phyloP scores from a whole-genome alignment of 2,329 filamentous ascomycete species.

The Alternaria atra region DNA sequence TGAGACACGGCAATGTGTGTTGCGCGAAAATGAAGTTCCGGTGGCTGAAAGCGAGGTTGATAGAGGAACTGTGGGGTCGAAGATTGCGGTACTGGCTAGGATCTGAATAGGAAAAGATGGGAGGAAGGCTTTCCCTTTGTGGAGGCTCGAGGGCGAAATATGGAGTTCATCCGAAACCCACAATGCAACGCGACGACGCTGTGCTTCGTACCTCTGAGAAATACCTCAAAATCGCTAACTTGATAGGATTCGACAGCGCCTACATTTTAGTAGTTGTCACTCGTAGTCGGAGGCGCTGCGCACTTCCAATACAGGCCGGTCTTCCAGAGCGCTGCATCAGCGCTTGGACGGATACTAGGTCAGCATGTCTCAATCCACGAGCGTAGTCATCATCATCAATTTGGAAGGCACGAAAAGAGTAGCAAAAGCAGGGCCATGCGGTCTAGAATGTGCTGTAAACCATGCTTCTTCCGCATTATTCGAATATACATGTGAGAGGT shows the following conservation, averaged over 20 bases:
- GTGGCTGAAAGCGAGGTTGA: constrained; percentile 2
- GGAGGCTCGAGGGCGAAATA: not conserved
- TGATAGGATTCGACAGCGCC: not conserved
- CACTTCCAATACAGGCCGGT: not conserved
- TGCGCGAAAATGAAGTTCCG: constrained; percentile 6
- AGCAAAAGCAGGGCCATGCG: not conserved
- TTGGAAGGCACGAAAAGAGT: not conserved
- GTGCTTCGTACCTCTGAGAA: not conserved
- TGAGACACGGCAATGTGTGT: not conserved
- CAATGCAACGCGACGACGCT: not conserved
- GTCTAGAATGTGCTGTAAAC: too few relatives aligned
- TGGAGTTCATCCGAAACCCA: not conserved
- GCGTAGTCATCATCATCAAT: not conserved
- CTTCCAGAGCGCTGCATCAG: not conserved
- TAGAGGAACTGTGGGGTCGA: not conserved
- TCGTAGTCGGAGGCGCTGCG: not conserved
- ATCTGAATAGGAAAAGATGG: not conserved
- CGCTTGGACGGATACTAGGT: not conserved
- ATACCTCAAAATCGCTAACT: not conserved
- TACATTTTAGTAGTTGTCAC: not conserved
- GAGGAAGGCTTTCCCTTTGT: constrained; percentile 3
- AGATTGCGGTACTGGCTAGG: not conserved
- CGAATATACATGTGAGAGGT: not conserved
- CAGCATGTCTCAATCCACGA: not conserved
- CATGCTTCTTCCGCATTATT: not conserved